Evolutionary conservation across 441 rosid genomes (phyloP), one percentile per base, ranked within the genome.

Genomic region (Jatropha podagrica): DNA sequence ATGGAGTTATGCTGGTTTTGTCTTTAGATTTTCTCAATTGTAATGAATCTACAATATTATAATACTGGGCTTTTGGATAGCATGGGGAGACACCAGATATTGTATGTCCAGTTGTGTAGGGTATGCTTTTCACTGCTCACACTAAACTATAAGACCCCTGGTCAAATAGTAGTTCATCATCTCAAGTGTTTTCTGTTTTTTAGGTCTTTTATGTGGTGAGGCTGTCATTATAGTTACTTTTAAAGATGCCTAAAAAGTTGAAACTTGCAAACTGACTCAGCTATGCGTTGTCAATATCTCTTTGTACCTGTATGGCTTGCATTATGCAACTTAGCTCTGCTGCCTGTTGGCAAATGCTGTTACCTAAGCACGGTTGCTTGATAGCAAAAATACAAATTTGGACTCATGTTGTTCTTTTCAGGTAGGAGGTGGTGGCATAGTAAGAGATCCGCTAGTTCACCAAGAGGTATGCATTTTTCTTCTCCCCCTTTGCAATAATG

Each of bases 361-460:
- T 32, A 32, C 32, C 32, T 32, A 32, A 32, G 32, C 32, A 32
- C 32, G 32, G 32, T 1, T 32, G 32, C 32, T 1, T 32, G 1
- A 32, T 32, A 32, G 2, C 51, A n/a, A 17, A 71, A 11, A 46
- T 65, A 55, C 52, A 52, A 52, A 52, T 27, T 65, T 60, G 2
- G 15, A 17, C 61, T 37, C 23, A 10, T 64, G 63, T 38, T 73
- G 27, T 65, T 71, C 48, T 66, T 74, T 84, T 62, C 88, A 95
- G 99, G 97, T 95, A 0, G 97, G 98, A 79, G 82, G 83, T 7
- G 98, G 99, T 32, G 98, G 99, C 76, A 92, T 95, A 74, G 96
- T 95, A 65, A 89, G 91, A 86, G 97, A 95, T 88, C 93, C 97
- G 1, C 84, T 81, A 69, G 96, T 95, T 65, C 99, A 91, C 74